These are phyloP conservation scores for Lactarius deliciosus DNA, from an alignment of 768 basidiomycete species.

Conservation along the genomic window DNA sequence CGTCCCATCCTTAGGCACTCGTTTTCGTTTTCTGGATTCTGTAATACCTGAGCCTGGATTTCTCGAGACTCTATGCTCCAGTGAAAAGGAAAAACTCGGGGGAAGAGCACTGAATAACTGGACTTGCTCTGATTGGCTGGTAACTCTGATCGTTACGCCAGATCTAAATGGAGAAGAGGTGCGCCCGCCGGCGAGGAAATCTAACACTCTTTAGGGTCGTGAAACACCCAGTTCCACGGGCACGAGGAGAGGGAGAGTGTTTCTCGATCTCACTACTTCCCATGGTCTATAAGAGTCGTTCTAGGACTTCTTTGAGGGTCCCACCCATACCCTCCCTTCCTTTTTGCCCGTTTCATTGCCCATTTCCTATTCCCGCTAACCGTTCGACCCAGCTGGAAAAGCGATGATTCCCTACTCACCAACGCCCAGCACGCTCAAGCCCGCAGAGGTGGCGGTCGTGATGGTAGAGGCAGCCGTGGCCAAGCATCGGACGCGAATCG, in stretches of 20 bases:
- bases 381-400: neutral
- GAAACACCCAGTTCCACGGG: neutral
- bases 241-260: neutral
- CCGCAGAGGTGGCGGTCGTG: slow-evolving; percentile 54
- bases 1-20: neutral
- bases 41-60: no score
- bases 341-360: neutral
- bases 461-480: slow-evolving; percentile 57
- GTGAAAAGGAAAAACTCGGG: neutral
- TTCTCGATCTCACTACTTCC: neutral
- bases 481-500: slow-evolving; percentile 65
- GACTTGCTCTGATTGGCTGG: neutral
- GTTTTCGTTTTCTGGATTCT: no score
- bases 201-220: neutral
- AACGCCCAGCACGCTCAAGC: slow-evolving; percentile 53
- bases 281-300: neutral
- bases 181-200: neutral
- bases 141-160: neutral
- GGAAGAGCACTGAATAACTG: neutral
- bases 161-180: neutral
- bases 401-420: slow-evolving; percentile 37
- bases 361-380: neutral
- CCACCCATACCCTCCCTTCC: neutral
- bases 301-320: neutral
- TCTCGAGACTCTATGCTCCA: neutral